Evolutionary conservation across 2,329 filamentous ascomycete species (phyloP).

Genomic region (Trichoderma endophyticum): DNA sequence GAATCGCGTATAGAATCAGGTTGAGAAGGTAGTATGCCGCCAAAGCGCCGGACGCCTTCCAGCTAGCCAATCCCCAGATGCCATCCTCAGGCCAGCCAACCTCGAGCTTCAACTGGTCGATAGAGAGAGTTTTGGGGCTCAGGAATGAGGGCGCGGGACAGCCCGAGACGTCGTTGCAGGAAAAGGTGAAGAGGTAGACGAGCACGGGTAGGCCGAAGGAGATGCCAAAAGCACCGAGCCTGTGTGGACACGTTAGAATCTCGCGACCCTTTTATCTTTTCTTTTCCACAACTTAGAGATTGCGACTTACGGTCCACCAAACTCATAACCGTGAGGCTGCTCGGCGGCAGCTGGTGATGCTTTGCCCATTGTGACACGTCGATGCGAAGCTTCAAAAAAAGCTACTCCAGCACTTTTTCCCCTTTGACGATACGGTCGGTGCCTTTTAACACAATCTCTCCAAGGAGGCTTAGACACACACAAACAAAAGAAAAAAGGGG

Average conservation of each 20-base stretch:
- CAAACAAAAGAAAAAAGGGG: neutral
- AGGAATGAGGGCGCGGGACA: constrained; percentile 84
- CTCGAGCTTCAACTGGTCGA: constrained; percentile 72
- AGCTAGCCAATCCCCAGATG: constrained; percentile 66
- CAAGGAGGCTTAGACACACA: neutral
- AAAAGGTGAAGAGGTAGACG: constrained; percentile 75
- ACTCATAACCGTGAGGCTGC: constrained; percentile 46
- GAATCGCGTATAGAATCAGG: constrained; percentile 67
- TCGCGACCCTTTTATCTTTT: neutral
- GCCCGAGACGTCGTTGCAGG: constrained; percentile 89
- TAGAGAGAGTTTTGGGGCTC: constrained; percentile 65
- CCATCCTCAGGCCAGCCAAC: constrained; percentile 77
- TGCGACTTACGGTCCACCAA: constrained; percentile 49
- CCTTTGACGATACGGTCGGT: neutral
- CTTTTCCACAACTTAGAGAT: no score
- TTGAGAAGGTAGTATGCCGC: constrained; percentile 76
- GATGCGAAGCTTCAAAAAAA: neutral
- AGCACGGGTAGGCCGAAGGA: constrained; percentile 77
- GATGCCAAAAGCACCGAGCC: constrained; percentile 72
- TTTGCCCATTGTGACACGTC: constrained; percentile 32
- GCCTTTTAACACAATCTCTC: neutral
- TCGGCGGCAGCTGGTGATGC: constrained; percentile 21
- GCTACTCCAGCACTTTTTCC: neutral
- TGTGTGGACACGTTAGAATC: constrained; percentile 33
- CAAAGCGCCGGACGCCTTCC: constrained; percentile 65